These are phyloP conservation scores for Chaetomium sp. DNA, from an alignment of 2,329 filamentous ascomycete species.

Conservation along the genomic window DNA sequence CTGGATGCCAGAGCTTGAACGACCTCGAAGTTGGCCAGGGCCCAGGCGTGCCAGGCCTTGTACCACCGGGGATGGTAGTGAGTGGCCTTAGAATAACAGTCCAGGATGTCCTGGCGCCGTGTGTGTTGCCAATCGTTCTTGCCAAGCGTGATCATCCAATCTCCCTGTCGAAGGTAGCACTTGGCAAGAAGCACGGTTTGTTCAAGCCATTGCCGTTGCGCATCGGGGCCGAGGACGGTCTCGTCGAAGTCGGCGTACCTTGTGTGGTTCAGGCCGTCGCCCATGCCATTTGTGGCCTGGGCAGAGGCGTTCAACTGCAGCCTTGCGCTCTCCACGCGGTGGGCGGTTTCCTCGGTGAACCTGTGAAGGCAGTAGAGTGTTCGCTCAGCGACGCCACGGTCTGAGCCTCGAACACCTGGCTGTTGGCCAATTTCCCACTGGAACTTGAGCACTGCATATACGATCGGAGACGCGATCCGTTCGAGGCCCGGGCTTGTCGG, in stretches of 20 bases:
- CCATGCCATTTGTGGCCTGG: slow-evolving; percentile 49
- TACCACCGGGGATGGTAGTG: slow-evolving; percentile 95
- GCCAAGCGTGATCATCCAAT: slow-evolving; percentile 88
- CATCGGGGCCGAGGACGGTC: slow-evolving; percentile 51
- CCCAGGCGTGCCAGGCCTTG: slow-evolving; percentile 99
- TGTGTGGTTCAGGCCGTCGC: slow-evolving; percentile 42
- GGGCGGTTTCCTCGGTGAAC: slow-evolving; percentile 63
- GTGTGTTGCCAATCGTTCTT: slow-evolving; percentile 87
- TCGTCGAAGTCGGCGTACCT: slow-evolving; percentile 56
- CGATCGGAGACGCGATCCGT: slow-evolving; percentile 72
- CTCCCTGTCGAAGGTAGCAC: slow-evolving; percentile 93
- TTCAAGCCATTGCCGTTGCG: slow-evolving; percentile 58
- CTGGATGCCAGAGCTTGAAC: slow-evolving; percentile 77
- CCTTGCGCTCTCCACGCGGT: slow-evolving; percentile 56
- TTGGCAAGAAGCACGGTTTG: slow-evolving; percentile 80
- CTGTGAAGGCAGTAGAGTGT: slow-evolving; percentile 61
- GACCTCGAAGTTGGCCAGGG: slow-evolving; percentile 96
- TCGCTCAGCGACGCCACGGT: slow-evolving; percentile 51
- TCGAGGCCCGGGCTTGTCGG: slow-evolving; percentile 42
- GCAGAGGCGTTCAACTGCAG: slow-evolving; percentile 49
- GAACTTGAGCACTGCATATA: slow-evolving; percentile 96
- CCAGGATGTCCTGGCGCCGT: slow-evolving; percentile 82
- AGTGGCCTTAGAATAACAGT: slow-evolving; percentile 89
- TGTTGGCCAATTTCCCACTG: slow-evolving; percentile 86
- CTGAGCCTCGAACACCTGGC: slow-evolving; percentile 45